These are phyloP conservation scores for Macroventuria anomochaeta DNA, from an alignment of 2,329 filamentous ascomycete species.

Conservation along the genomic window DNA sequence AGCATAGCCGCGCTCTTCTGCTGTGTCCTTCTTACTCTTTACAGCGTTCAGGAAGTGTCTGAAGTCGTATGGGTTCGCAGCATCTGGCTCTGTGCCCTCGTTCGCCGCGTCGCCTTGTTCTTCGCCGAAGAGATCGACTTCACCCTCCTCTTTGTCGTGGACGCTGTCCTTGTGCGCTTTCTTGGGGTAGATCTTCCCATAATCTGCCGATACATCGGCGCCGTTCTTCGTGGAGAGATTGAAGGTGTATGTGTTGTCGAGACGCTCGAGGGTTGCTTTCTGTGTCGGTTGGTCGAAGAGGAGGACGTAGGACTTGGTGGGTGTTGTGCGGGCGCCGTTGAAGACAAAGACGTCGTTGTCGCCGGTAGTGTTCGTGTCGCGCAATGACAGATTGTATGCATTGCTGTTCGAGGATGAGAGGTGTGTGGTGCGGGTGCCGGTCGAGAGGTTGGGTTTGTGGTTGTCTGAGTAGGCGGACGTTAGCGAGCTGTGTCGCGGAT, in stretches of 20 bases:
- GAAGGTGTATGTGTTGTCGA: constrained; percentile 86
- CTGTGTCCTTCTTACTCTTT: constrained; percentile 42
- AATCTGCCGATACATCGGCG: constrained; percentile 68
- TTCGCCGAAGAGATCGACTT: constrained; percentile 41
- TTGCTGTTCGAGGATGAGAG: constrained; percentile 34
- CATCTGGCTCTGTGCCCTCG: constrained; percentile 48
- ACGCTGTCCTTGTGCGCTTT: constrained; percentile 33
- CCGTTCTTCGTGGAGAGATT: constrained; percentile 76
- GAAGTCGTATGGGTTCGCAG: constrained; percentile 57
- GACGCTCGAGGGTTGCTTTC: constrained; percentile 79
- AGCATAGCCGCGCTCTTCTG: constrained; percentile 37
- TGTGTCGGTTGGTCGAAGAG: constrained; percentile 78
- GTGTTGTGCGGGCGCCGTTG: constrained; percentile 44
- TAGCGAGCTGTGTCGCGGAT: not conserved
- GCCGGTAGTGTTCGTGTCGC: constrained; percentile 35
- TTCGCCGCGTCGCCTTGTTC: constrained; percentile 29
- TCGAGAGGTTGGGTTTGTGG: constrained; percentile 51
- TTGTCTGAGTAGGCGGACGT: constrained; percentile 46
- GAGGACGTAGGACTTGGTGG: constrained; percentile 57
- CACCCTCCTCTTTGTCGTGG: constrained; percentile 33
- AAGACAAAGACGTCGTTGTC: constrained; percentile 49
- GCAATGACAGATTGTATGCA: constrained; percentile 39
- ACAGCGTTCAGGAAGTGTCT: constrained; percentile 52
- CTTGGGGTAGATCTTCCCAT: constrained; percentile 66
- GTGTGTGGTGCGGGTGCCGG: constrained; percentile 37